These are phyloP conservation scores for Arabis hirsuta DNA, from an alignment of 345 rosid species.

Conservation along the genomic window DNA sequence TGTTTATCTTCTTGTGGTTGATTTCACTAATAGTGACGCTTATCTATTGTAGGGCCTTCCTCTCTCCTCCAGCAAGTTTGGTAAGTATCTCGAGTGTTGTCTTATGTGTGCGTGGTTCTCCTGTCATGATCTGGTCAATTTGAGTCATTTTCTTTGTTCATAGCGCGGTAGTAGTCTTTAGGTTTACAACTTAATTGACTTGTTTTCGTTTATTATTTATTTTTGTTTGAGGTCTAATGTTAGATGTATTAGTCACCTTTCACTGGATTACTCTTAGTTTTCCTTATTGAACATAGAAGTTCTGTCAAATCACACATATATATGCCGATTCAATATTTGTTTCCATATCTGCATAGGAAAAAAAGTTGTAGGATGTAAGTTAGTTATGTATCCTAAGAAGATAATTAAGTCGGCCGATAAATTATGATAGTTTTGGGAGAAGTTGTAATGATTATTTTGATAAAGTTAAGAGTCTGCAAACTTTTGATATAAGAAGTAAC, in stretches of 20 bases:
- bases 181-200: neutral
- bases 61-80: conserved; percentile 42
- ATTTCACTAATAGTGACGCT: conserved; percentile 27
- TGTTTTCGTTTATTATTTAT: neutral
- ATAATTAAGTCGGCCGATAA: too few relatives aligned
- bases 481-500: too few relatives aligned
- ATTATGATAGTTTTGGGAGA: too few relatives aligned
- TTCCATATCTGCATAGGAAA: too few relatives aligned
- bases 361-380: neutral
- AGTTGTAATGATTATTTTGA: neutral
- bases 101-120: too few relatives aligned
- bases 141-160: neutral
- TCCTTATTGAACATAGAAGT: neutral
- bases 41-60: conserved; percentile 24
- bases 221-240: neutral
- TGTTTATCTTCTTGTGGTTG: neutral
- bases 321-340: neutral
- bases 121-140: neutral
- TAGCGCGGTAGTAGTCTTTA: conserved; percentile 5
- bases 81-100: conserved; percentile 25
- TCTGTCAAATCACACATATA: conserved; percentile 7
- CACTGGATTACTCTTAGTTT: neutral
- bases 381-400: too few relatives aligned
- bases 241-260: neutral
- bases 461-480: too few relatives aligned